These are phyloP conservation scores for Aegilops speltoides DNA, from an alignment of 176 grass and related monocot species.

Conservation along the genomic window DNA sequence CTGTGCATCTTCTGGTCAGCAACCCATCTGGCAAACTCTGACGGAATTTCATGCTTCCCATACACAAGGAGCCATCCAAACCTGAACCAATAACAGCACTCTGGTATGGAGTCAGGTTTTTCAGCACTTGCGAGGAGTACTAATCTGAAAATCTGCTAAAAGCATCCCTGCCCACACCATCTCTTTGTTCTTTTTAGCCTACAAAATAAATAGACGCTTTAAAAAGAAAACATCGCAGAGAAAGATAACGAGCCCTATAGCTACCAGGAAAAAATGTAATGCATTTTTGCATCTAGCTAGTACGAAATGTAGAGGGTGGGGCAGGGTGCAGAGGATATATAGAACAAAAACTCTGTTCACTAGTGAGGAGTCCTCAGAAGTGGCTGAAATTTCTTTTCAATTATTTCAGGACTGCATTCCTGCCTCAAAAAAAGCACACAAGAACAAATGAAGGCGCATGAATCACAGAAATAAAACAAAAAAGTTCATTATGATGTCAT, in stretches of 20 bases:
- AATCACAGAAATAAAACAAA: neutral
- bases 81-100: neutral
- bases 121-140: too few species aligned
- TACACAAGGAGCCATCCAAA: neutral
- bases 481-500: neutral
- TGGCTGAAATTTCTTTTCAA: neutral
- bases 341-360: neutral
- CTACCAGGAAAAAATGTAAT: too few species aligned
- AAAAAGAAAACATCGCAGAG: too few species aligned
- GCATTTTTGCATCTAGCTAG: too few species aligned
- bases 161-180: too few species aligned
- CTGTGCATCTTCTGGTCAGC: neutral
- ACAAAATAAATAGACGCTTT: too few species aligned
- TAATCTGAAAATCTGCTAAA: too few species aligned
- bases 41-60: neutral
- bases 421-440: neutral
- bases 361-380: neutral
- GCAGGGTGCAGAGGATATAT: too few species aligned
- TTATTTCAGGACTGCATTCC: too few species aligned
- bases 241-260: too few species aligned
- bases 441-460: neutral
- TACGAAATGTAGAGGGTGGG: too few species aligned
- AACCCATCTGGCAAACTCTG: neutral
- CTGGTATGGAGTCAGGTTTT: neutral
- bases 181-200: too few species aligned